phyloP scores from a whole-genome alignment of 108 stramenopile species.

The Nitzschia sp. region DNA sequence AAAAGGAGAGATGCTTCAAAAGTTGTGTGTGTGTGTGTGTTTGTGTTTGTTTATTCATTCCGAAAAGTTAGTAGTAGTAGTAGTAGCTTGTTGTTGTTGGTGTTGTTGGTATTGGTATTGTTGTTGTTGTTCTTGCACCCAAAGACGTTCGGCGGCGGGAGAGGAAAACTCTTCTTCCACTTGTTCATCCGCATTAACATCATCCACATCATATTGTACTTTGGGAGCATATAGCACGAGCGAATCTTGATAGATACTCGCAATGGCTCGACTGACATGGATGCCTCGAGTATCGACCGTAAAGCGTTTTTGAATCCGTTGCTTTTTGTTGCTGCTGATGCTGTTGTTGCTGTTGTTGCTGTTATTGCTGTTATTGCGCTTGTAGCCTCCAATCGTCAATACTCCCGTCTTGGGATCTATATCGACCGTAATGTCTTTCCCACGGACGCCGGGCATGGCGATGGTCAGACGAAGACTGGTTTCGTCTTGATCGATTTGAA shows the following conservation, averaged over 20 bases:
- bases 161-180: background rate
- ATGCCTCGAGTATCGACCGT: constrained; percentile 8
- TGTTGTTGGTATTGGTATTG: too few relatives aligned
- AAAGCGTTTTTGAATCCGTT: constrained; percentile 6
- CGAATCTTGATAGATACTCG: constrained; percentile 14
- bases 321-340: constrained; percentile 6
- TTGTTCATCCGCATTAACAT: background rate
- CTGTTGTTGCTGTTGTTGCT: background rate
- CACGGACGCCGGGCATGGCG: constrained; percentile 20
- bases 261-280: constrained; percentile 26
- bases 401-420: background rate
- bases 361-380: background rate
- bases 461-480: constrained; percentile 19
- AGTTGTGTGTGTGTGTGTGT: too few relatives aligned
- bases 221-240: constrained; percentile 33
- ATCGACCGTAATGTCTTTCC: constrained; percentile 8
- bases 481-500: constrained; percentile 22
- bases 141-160: background rate
- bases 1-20: too few relatives aligned
- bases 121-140: background rate
- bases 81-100: too few relatives aligned
- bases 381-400: constrained; percentile 13
- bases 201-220: background rate
- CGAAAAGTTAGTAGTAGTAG: too few relatives aligned
- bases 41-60: too few relatives aligned